Base-by-base conservation (phyloP, 1,139 yeast species). In the Candida dubliniensis region DNA sequence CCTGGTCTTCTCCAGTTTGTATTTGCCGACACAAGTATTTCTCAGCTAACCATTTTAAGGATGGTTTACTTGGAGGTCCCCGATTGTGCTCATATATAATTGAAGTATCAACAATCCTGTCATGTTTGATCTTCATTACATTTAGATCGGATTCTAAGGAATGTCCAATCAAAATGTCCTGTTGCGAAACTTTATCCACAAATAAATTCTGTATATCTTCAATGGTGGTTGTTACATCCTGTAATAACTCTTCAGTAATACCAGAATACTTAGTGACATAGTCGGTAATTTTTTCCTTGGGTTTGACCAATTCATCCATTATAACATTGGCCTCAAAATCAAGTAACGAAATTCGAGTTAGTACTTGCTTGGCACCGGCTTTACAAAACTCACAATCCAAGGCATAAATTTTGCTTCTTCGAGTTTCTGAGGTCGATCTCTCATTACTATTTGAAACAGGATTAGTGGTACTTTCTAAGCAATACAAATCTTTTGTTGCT, bases 371-470 rank as follows among this genome's bases (percentile, higher is more conserved):
- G 1, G 58, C 51, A 0, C 67, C 77, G 0, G 93, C 67, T 45
- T 74, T 67, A 60, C 96, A 89, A 87, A 93, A 93, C 64, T 93
- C 99, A 67, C 99, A 93, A 64, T 93, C 99, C 18, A 93, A 57
- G 0, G 96, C 95, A 66, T 79, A 88, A 0, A 86, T 81, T 43
- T 72, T 18, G 23, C 23, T 18, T 18, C 5, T 18, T 18, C 23
- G 23, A 18, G 23, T 18, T 18, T 18, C 23, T 18, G 23, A 18
- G 5, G 3, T 5, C 5, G 23, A 18, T 18, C 5, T 18, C 23
- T 18, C 23, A 5, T 18, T 18, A 18, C 5, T 18, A 18, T 18
- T 18, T 18, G 23, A 18, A 18, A 4, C 81, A 3, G 84, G 76
- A 23, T 30, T 24, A 4, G 13, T 12, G 2, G 34, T 13, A 0